Conservation (phyloP, 129 eudicot genomes). For the Tagetes patula region DNA sequence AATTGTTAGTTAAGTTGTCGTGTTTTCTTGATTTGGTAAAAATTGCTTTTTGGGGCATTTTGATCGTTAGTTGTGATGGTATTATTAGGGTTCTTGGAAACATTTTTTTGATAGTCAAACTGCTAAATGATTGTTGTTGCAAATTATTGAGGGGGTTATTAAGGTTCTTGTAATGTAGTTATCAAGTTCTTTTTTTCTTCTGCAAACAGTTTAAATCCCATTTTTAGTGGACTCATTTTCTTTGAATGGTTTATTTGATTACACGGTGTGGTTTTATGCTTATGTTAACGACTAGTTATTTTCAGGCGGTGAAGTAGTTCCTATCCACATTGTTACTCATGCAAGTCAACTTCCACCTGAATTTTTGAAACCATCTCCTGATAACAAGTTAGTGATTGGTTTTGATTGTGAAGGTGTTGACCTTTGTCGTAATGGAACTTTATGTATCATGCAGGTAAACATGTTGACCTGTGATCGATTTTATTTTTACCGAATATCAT, state of each 20-base stretch:
- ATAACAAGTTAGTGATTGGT: constrained; percentile 66
- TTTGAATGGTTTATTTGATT: neutral
- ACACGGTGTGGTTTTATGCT: neutral
- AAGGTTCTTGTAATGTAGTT: constrained; percentile 2
- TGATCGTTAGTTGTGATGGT: neutral
- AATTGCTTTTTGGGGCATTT: neutral
- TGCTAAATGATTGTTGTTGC: neutral
- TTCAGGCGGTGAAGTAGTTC: constrained; percentile 61
- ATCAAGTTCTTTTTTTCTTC: neutral
- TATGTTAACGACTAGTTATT: constrained; percentile 7
- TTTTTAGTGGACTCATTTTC: neutral
- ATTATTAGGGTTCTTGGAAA: neutral
- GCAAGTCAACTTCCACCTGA: constrained; percentile 79
- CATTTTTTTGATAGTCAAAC: neutral
- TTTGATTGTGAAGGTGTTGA: constrained; percentile 99
- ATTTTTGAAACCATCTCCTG: constrained; percentile 72
- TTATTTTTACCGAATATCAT: neutral
- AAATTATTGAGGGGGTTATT: neutral
- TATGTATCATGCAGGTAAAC: constrained; percentile 94
- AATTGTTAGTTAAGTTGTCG: neutral
- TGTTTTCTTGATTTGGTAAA: constrained; percentile 14
- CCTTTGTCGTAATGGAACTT: constrained; percentile 86
- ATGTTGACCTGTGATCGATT: neutral
- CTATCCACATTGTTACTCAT: constrained; percentile 77
- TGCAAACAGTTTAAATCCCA: neutral